Conservation (phyloP, 1,284 basidiomycete species). For the Rhodofomes roseus region DNA sequence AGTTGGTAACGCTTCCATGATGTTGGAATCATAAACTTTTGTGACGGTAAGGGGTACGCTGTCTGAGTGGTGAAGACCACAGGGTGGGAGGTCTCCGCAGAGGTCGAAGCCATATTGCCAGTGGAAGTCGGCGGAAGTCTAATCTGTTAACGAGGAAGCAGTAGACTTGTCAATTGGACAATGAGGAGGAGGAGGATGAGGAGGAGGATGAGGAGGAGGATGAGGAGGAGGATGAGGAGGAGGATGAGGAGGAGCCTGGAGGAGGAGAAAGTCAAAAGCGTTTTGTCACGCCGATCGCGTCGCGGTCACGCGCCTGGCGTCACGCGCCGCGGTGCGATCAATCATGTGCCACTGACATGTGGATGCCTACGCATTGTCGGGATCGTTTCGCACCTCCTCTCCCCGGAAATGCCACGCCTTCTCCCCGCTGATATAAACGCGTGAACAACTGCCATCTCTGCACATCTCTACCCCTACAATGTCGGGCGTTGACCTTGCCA, state of each 20-base stretch:
- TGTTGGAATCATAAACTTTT: conserved; percentile 92
- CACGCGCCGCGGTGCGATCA: not conserved
- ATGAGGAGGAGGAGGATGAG: too few species aligned
- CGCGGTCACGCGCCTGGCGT: not conserved
- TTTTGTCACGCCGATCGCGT: not conserved
- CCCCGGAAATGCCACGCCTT: not conserved
- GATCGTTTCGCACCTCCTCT: not conserved
- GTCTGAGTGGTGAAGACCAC: conserved; percentile 83
- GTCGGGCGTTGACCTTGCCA: conserved; percentile 27
- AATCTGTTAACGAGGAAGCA: too few species aligned
- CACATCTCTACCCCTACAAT: conserved; percentile 10
- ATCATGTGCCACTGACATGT: not conserved
- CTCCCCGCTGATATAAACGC: not conserved
- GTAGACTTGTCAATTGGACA: too few species aligned
- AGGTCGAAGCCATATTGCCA: conserved; percentile 23
- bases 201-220: too few species aligned
- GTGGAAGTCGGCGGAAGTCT: too few species aligned
- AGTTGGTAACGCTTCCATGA: conserved; percentile 93
- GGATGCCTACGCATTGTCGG: too few species aligned
- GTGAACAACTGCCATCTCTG: not conserved
- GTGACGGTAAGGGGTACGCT: conserved; percentile 77
- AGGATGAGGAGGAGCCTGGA: too few species aligned
- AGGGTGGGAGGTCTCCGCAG: conserved; percentile 41
- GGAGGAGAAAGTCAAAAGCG: not conserved
- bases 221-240: too few species aligned